A percentile compares a stretch with the other conserved stretches of the same genome.
These are phyloP conservation scores for Cladobotryum mycophilum DNA, from an alignment of 2,329 filamentous ascomycete species.

Conservation along the genomic window DNA sequence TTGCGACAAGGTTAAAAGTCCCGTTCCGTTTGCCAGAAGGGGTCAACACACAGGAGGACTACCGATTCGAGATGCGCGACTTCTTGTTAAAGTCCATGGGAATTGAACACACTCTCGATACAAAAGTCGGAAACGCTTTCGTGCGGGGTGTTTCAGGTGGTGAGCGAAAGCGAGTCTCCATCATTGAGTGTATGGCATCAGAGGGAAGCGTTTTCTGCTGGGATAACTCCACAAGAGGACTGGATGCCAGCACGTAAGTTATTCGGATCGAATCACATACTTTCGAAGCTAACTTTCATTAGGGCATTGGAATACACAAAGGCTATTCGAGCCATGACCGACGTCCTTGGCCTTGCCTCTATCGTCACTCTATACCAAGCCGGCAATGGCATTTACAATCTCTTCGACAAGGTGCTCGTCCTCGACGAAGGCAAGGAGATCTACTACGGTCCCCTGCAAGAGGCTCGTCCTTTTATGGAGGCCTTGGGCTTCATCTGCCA, in stretches of 20 bases:
- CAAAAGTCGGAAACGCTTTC: slow-evolving; percentile 62
- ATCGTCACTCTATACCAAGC: slow-evolving; percentile 65
- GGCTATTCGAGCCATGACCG: slow-evolving; percentile 57
- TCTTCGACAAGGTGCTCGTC: slow-evolving; percentile 65
- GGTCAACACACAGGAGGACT: slow-evolving; percentile 35
- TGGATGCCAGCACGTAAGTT: slow-evolving; percentile 45
- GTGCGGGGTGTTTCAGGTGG: slow-evolving; percentile 62
- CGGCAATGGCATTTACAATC: slow-evolving; percentile 61
- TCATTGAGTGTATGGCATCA: slow-evolving; percentile 57
- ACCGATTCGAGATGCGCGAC: slow-evolving; percentile 39
- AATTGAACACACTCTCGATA: slow-evolving; percentile 54
- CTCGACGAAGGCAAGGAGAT: slow-evolving; percentile 60
- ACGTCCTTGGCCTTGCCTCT: slow-evolving; percentile 52
- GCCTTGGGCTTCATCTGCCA: slow-evolving; percentile 56
- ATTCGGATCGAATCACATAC: too few species aligned
- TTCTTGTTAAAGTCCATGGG: slow-evolving; percentile 53
- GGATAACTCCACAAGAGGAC: slow-evolving; percentile 61
- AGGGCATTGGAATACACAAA: slow-evolving; percentile 54
- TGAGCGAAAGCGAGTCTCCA: slow-evolving; percentile 63
- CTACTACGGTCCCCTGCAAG: slow-evolving; percentile 54
- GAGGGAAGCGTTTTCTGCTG: slow-evolving; percentile 56
- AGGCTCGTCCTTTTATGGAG: slow-evolving; percentile 61
- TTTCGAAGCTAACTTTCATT: too few species aligned
- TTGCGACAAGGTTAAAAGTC: slow-evolving; percentile 58
- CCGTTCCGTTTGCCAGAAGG: slow-evolving; percentile 42